Evolutionary conservation across 129 eudicot genomes (phyloP).

Genomic region (Chrysanthemum seticuspe): DNA sequence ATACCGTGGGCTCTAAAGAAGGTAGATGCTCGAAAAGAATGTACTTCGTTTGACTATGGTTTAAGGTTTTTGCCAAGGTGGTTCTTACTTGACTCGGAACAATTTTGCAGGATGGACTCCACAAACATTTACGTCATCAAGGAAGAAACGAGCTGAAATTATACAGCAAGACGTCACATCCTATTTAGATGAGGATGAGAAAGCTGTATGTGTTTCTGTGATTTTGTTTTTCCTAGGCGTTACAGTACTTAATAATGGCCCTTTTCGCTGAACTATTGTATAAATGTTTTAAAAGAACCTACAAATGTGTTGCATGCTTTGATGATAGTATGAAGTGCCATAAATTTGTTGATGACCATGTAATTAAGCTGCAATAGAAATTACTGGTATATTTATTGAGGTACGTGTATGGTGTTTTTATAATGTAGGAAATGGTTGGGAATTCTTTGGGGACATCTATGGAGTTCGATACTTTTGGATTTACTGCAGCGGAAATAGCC

Average conservation of each 20-base stretch:
- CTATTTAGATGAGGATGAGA: conserved; percentile 97
- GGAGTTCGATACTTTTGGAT: conserved; percentile 94
- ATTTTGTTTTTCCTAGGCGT: conserved; percentile 4
- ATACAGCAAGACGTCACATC: conserved; percentile 64
- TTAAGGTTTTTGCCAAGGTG: conserved; percentile 11
- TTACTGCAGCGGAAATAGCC: conserved; percentile 93
- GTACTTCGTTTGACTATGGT: conserved; percentile 12
- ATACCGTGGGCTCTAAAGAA: conserved; percentile 96
- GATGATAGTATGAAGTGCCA: conserved; percentile 14
- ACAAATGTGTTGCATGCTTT: conserved; percentile 7
- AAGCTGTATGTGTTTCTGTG: conserved; percentile 56
- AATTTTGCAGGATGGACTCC: conserved; percentile 85
- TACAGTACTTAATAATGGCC: conserved; percentile 5
- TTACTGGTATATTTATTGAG: conserved; percentile 19
- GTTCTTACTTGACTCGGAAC: conserved; percentile 20
- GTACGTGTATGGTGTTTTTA: conserved; percentile 12
- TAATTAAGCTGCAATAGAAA: conserved; percentile 3
- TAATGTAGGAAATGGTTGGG: conserved; percentile 76
- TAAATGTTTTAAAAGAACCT: background rate
- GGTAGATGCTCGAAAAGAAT: conserved; percentile 39
- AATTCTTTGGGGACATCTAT: conserved; percentile 78
- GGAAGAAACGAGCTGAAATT: conserved; percentile 89
- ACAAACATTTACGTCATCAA: conserved; percentile 85
- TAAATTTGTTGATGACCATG: conserved; percentile 16
- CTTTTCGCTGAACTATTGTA: conserved; percentile 13